These are phyloP conservation scores for Globisporangium polare DNA, from an alignment of 352 stramenopile species.

Conservation along the genomic window DNA sequence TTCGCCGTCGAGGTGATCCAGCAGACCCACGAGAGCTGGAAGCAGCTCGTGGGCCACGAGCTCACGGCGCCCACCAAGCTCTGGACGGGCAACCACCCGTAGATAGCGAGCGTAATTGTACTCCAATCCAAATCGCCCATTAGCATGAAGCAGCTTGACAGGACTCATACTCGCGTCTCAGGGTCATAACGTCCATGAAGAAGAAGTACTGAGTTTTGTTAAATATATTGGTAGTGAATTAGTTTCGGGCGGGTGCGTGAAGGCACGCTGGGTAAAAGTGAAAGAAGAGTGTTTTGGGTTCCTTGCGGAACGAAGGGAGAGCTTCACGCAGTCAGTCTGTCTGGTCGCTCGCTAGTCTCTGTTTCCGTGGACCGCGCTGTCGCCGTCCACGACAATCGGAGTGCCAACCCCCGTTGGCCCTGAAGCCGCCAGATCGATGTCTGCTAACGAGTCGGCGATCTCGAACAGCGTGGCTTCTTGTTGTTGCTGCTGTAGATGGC, in stretches of 20 bases:
- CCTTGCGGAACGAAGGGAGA: background rate
- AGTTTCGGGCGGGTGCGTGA: background rate
- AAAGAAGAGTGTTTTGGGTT: background rate
- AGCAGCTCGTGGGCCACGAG: conserved; percentile 66
- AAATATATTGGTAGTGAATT: conserved; percentile 14
- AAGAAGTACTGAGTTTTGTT: conserved; percentile 8
- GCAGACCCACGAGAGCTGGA: conserved; percentile 87
- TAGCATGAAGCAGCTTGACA: no score
- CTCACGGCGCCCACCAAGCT: conserved; percentile 46
- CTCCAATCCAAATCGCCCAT: no score
- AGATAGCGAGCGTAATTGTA: background rate
- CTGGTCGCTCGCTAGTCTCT: background rate
- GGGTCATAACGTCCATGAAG: background rate
- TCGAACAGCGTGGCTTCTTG: conserved; percentile 21
- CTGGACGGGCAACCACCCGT: conserved; percentile 50
- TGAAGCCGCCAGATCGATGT: conserved; percentile 6
- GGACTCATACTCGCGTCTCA: background rate
- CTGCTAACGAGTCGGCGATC: conserved; percentile 24
- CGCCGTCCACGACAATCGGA: conserved; percentile 6
- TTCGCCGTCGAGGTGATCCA: conserved; percentile 91
- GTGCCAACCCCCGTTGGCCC: background rate
- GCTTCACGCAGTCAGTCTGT: conserved; percentile 1
- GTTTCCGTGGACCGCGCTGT: background rate
- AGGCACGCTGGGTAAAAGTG: background rate
- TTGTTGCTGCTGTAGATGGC: conserved; percentile 3